Base-by-base conservation (phyloP, 1,284 basidiomycete genomes). In the Singerocomus rubriflavus region DNA sequence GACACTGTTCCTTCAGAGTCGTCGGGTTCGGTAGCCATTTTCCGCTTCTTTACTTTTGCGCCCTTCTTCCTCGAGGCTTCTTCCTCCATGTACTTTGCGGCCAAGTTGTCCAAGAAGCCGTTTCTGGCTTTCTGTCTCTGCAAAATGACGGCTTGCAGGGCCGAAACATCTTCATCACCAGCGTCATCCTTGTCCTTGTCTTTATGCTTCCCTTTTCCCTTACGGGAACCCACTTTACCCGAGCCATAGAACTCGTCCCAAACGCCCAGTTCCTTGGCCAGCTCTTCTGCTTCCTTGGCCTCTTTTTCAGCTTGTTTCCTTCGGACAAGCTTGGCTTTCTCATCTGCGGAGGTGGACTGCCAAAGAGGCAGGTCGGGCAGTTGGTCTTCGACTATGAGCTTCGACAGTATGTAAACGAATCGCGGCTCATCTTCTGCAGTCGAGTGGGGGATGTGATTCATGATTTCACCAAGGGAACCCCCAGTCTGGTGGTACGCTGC, bases 161-260 rank as follows among this genome's bases (percentile, higher is more conserved):
- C 81, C 1, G 84, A 87, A 44, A 82, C 74, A 57, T 88, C 86
- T 31, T 79, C 81, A 2, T 75, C 77, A 3, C 68, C 79, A 3
- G 68, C 74, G 2, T 68, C 75, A 31, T 64, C 70, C 53, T 79
- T 80, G 9, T 68, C 71, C 54, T 79, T 80, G 11, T 68, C 77
- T 56, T 79, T 80, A 6, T 68, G 77, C 56, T 84, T 87, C 2
- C 73, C 77, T 51, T 82, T 83, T 38, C 72, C 72, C 61, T 81
- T 82, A 52, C 84, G 76, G 40, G 80, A 73, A 13, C 84, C 83
- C 16, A 80, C 73, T 70, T 87, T 88, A 5, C 88, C 92, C 53
- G 73, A 82, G 2, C 92, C 93, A 64, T 91, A 97, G 62, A 98
- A 95, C 66, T 97, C 93, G 52, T 97, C 93, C 88, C 92, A 94